Percentiles rank a stretch among this genome's conserved stretches.
These are phyloP conservation scores for Vigna unguiculata DNA, from an alignment of 306 rosid species.

Conservation along the genomic window DNA sequence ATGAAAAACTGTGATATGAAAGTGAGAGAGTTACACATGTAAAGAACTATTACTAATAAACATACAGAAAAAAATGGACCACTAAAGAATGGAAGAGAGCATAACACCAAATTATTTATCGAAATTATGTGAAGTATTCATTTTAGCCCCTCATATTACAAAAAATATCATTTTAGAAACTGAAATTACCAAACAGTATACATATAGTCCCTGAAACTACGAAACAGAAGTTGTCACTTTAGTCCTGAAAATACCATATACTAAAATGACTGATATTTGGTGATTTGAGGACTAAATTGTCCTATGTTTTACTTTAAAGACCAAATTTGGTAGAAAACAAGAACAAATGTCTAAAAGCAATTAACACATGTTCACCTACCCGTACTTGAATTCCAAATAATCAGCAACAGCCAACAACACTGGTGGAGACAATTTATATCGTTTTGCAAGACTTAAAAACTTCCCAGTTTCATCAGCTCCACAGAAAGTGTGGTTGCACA, in stretches of 20 bases:
- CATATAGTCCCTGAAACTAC: not conserved
- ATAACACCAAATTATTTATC: not conserved
- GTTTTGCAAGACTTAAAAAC: slow-evolving; percentile 67
- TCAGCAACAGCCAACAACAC: slow-evolving; percentile 82
- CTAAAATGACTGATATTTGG: not conserved
- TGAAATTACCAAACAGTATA: not conserved
- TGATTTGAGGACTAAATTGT: not conserved
- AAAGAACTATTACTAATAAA: slow-evolving; percentile 10
- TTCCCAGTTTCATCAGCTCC: slow-evolving; percentile 55
- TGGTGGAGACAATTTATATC: slow-evolving; percentile 66
- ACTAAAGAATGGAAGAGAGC: slow-evolving; percentile 15
- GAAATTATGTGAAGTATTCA: not conserved
- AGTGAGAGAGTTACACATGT: slow-evolving; percentile 32
- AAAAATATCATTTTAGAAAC: not conserved
- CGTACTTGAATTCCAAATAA: slow-evolving; percentile 69
- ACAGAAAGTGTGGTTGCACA: slow-evolving; percentile 38
- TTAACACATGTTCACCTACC: slow-evolving; percentile 58
- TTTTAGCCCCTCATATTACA: not conserved
- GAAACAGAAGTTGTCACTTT: not conserved
- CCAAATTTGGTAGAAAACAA: slow-evolving; percentile 3
- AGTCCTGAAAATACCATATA: not conserved
- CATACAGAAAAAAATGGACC: not conserved
- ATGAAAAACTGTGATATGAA: slow-evolving; percentile 55
- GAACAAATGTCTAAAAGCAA: slow-evolving; percentile 15
- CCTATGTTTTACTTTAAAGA: not conserved